A percentile compares a stretch with the other conserved stretches of the same genome.
Evolutionary conservation across 805 yeast genomes (phyloP).

Genomic region (Starmerella floricola): DNA sequence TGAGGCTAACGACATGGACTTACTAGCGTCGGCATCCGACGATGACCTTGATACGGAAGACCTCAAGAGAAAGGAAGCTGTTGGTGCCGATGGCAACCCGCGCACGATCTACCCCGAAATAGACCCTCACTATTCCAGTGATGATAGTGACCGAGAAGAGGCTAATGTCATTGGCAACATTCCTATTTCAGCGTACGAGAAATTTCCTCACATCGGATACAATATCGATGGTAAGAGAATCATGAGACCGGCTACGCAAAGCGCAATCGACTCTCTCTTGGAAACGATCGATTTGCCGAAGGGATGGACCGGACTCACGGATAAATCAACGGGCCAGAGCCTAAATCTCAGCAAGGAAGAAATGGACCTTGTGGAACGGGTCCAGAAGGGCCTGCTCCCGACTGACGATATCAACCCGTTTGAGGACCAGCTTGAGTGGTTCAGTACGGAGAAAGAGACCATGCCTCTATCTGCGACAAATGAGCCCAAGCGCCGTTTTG

Average conservation of each 20-base stretch:
- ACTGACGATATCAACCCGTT: constrained; percentile 74
- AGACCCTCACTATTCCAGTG: constrained; percentile 87
- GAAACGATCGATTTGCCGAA: constrained; percentile 90
- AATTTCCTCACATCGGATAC: constrained; percentile 94
- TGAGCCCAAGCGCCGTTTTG: constrained; percentile 93
- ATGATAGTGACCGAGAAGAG: constrained; percentile 76
- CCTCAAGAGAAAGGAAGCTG: constrained; percentile 15
- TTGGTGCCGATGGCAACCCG: constrained; percentile 59
- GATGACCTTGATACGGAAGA: constrained; percentile 31
- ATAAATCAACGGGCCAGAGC: constrained; percentile 73
- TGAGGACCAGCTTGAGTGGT: constrained; percentile 93
- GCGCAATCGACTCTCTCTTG: constrained; percentile 80
- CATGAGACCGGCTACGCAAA: constrained; percentile 96
- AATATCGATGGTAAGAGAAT: constrained; percentile 94
- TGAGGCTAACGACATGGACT: constrained; percentile 31
- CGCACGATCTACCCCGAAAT: constrained; percentile 77
- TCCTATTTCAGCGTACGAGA: constrained; percentile 88
- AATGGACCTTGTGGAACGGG: constrained; percentile 71
- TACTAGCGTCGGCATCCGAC: constrained; percentile 23
- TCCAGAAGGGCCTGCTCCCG: constrained; percentile 74
- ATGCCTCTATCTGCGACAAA: constrained; percentile 92
- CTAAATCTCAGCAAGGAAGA: constrained; percentile 79
- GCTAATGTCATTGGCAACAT: constrained; percentile 85
- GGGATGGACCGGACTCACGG: constrained; percentile 97
- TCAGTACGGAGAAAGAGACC: constrained; percentile 58